Conservation (phyloP, 2,329 filamentous ascomycete species). For the Huntiella savannae region DNA sequence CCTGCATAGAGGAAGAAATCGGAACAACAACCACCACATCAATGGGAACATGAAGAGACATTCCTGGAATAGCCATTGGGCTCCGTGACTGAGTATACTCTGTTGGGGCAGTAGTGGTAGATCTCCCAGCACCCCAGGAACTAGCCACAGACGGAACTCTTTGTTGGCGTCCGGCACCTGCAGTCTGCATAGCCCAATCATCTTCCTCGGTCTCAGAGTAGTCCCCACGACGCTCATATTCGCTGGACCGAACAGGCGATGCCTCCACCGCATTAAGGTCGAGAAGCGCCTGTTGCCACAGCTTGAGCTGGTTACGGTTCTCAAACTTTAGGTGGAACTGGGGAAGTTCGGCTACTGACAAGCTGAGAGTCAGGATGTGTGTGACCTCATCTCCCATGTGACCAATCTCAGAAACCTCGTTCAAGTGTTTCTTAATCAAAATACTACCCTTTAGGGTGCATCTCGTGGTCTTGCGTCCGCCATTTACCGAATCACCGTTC, state of each 20-base stretch:
- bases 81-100: slow-evolving; percentile 62
- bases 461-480: slow-evolving; percentile 45
- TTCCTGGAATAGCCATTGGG: slow-evolving; percentile 19
- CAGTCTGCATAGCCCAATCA: slow-evolving; percentile 34
- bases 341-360: slow-evolving; percentile 81
- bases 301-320: slow-evolving; percentile 63
- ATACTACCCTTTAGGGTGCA: slow-evolving; percentile 95
- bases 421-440: slow-evolving; percentile 92
- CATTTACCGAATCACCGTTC: slow-evolving; percentile 36
- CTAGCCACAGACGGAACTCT: slow-evolving; percentile 70
- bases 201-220: slow-evolving; percentile 76
- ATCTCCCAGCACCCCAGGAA: slow-evolving; percentile 62
- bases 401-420: slow-evolving; percentile 60
- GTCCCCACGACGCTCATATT: slow-evolving; percentile 53
- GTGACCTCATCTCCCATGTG: slow-evolving; percentile 40
- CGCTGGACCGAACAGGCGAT: slow-evolving; percentile 45
- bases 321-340: slow-evolving; percentile 87
- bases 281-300: slow-evolving; percentile 73
- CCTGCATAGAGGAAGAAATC: slow-evolving; percentile 96
- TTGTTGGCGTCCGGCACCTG: slow-evolving; percentile 39
- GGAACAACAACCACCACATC: slow-evolving; percentile 94
- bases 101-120: slow-evolving; percentile 71
- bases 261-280: slow-evolving; percentile 60
- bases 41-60: slow-evolving; percentile 66
- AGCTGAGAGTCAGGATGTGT: slow-evolving; percentile 66